Evolutionary conservation across 345 rosid genomes (phyloP).

Genomic region (Salix viminalis): DNA sequence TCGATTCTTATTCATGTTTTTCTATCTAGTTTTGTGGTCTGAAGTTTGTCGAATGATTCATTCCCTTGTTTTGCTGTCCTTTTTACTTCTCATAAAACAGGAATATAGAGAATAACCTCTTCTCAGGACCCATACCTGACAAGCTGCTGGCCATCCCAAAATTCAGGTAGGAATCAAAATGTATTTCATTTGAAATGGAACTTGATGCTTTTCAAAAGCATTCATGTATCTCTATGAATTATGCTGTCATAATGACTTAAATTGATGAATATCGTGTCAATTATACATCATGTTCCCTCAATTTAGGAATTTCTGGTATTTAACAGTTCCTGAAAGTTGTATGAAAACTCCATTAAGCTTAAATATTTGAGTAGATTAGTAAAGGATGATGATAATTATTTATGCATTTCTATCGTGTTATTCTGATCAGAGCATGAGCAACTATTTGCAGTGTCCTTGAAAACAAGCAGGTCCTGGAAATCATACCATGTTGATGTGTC

Average conservation of each 20-base stretch:
- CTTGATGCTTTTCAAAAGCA: not conserved
- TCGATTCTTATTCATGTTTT: not conserved
- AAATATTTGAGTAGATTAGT: not conserved
- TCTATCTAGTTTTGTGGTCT: not conserved
- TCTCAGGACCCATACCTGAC: conserved; percentile 83
- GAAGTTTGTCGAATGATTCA: conserved; percentile 2
- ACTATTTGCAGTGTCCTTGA: not conserved
- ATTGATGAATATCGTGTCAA: not conserved
- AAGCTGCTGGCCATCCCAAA: conserved; percentile 62
- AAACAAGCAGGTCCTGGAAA: not conserved
- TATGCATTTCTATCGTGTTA: no score
- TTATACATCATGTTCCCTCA: not conserved
- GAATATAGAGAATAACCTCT: conserved; percentile 86
- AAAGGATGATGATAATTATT: not conserved
- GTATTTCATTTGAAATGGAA: not conserved
- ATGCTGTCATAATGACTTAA: not conserved
- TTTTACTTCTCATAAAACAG: conserved; percentile 33
- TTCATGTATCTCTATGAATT: not conserved
- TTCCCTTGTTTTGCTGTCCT: conserved; percentile 4
- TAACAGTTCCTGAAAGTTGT: not conserved
- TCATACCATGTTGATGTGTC: not conserved
- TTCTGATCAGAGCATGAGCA: not conserved
- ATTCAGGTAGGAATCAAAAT: conserved; percentile 48
- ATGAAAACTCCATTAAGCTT: not conserved
- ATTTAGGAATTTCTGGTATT: not conserved